Percentiles rank a stretch among this genome's conserved stretches.
These are phyloP conservation scores for Apiospora sp. DNA, from an alignment of 2,329 filamentous ascomycete genomes.

Conservation along the genomic window DNA sequence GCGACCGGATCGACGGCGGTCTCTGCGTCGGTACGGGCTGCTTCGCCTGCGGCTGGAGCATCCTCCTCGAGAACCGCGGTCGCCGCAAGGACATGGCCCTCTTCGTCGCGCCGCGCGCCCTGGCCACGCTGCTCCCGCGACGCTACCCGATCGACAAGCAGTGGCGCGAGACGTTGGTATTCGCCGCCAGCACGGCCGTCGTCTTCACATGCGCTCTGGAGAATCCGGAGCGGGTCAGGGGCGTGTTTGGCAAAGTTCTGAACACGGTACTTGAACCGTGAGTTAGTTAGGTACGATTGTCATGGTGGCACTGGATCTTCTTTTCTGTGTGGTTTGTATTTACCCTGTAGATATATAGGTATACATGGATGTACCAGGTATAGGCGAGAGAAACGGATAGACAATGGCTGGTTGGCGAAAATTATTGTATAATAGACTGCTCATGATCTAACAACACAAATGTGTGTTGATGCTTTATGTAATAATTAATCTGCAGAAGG, in stretches of 20 bases:
- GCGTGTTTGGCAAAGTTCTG: conserved; percentile 71
- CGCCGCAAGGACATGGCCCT: conserved; percentile 78
- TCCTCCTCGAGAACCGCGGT: conserved; percentile 72
- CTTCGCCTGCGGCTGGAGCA: conserved; percentile 81
- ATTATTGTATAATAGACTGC: not conserved
- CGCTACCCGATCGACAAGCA: conserved; percentile 69
- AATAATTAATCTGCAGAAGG: conserved; percentile 3
- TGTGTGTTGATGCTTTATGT: not conserved
- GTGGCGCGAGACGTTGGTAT: conserved; percentile 72
- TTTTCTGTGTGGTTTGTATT: not conserved
- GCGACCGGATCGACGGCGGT: conserved; percentile 65
- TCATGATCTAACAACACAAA: not conserved
- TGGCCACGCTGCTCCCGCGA: conserved; percentile 77
- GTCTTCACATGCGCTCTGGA: conserved; percentile 74
- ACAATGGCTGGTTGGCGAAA: not conserved
- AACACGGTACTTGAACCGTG: conserved; percentile 52
- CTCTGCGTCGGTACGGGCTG: conserved; percentile 78
- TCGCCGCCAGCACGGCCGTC: conserved; percentile 72
- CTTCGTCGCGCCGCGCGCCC: conserved; percentile 81
- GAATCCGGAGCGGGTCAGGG: conserved; percentile 68
- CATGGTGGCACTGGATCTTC: not conserved
- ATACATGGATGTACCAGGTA: not conserved
- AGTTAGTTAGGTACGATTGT: not conserved
- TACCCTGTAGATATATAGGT: not conserved
- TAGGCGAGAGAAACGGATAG: not conserved